A percentile compares a stretch with the other conserved stretches of the same genome.
phyloP scores from a whole-genome alignment of 345 rosid species.

The Eucalyptus curtisii region DNA sequence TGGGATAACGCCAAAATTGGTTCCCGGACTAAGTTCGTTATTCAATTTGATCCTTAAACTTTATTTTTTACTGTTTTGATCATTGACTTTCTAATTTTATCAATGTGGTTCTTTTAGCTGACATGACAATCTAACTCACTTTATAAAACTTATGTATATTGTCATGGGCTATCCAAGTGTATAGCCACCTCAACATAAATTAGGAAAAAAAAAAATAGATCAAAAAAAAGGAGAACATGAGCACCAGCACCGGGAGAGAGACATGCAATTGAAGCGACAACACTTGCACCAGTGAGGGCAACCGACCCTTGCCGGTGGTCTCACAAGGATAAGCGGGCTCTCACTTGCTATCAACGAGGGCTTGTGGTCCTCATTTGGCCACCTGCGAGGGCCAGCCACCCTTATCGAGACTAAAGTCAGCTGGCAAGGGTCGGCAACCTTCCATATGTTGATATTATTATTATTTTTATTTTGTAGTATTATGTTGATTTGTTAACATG shows the following conservation, averaged over 20 bases:
- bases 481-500: background rate
- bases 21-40: rapidly evolving
- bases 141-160: background rate
- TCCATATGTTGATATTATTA: background rate
- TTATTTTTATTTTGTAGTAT: background rate
- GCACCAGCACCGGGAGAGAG: background rate
- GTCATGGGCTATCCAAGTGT: background rate
- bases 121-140: background rate
- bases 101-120: background rate
- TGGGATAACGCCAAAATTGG: background rate
- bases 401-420: background rate
- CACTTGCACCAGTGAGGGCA: background rate
- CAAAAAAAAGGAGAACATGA: background rate
- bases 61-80: background rate
- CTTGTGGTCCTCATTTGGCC: background rate
- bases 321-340: background rate
- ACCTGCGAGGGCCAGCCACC: background rate
- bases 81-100: rapidly evolving
- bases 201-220: too few species aligned
- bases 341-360: background rate
- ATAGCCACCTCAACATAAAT: background rate
- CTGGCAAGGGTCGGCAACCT: background rate
- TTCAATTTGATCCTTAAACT: background rate
- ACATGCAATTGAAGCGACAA: rapidly evolving
- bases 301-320: background rate